A percentile compares a stretch with the other conserved stretches of the same genome.
Conservation (phyloP, 2,329 filamentous ascomycete genomes). For the Ambrosiella beaveri region DNA sequence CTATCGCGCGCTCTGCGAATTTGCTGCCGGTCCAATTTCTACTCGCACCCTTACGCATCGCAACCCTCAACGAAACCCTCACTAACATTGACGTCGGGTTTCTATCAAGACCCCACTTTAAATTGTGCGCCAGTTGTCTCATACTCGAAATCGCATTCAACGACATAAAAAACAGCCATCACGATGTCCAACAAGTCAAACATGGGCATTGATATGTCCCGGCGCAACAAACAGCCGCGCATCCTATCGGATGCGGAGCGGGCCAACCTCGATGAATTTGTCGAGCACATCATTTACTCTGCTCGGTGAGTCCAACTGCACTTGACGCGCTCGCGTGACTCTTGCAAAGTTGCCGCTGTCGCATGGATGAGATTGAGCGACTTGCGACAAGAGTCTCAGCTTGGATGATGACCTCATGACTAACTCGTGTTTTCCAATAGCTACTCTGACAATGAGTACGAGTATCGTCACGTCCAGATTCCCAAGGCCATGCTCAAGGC, state of each 20-base stretch:
- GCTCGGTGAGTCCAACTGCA: slow-evolving; percentile 44
- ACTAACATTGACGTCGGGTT: neutral
- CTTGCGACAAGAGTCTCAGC: too few relatives aligned
- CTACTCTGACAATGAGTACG: slow-evolving; percentile 82
- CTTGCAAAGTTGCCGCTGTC: neutral
- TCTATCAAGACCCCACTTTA: neutral
- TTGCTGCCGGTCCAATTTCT: neutral
- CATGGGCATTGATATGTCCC: slow-evolving; percentile 55
- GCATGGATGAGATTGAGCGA: neutral
- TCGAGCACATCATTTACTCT: slow-evolving; percentile 91
- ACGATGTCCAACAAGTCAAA: slow-evolving; percentile 11
- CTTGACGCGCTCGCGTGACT: neutral
- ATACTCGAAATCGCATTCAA: neutral
- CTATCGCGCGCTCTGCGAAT: neutral
- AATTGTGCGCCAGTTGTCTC: neutral
- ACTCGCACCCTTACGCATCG: neutral
- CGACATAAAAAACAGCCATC: neutral
- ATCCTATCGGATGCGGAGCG: slow-evolving; percentile 67
- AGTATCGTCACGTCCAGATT: slow-evolving; percentile 94
- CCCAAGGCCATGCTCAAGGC: slow-evolving; percentile 97
- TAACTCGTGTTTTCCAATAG: slow-evolving; percentile 28
- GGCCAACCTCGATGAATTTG: slow-evolving; percentile 71
- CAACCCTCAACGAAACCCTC: neutral
- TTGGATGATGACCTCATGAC: neutral
- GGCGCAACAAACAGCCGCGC: slow-evolving; percentile 75